These are phyloP conservation scores for Moniliella sp. DNA, from an alignment of 1,284 basidiomycete genomes.

Conservation along the genomic window DNA sequence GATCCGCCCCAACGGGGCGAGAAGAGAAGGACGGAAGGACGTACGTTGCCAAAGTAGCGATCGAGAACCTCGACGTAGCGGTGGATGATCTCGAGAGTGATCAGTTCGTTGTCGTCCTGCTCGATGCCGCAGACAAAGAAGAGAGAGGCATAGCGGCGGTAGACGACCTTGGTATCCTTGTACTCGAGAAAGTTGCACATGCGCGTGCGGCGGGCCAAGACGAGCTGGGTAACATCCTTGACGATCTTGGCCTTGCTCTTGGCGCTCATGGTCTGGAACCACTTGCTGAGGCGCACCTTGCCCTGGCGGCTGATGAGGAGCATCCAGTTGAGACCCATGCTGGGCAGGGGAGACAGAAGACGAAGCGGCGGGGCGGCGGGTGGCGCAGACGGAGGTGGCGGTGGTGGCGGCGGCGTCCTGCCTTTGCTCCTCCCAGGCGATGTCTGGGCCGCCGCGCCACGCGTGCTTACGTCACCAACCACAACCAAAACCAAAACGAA, in stretches of 20 bases:
- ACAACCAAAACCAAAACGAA: no score
- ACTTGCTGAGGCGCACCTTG: conserved; percentile 92
- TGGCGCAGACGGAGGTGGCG: no score
- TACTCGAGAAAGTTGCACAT: conserved; percentile 99
- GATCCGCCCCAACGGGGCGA: no score
- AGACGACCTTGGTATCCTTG: conserved; percentile 61
- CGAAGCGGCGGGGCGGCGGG: no score
- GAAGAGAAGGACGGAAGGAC: no score
- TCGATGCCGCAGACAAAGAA: conserved; percentile 92
- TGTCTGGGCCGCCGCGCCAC: no score
- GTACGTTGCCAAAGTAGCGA: conserved; percentile 81
- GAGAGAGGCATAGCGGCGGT: conserved; percentile 83
- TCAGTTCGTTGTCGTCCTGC: conserved; percentile 66
- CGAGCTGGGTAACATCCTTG: conserved; percentile 95
- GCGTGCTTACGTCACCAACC: no score
- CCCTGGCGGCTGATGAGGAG: conserved; percentile 86
- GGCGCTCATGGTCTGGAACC: conserved; percentile 85
- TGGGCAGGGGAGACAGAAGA: no score
- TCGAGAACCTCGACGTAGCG: conserved; percentile 97
- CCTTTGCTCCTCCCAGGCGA: no score
- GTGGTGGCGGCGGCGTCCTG: no score
- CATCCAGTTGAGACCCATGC: conserved; percentile 52
- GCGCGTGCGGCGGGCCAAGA: conserved; percentile 74
- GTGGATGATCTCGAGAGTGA: conserved; percentile 88
- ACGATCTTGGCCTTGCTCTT: conserved; percentile 93